Percentiles rank a stretch among this genome's conserved stretches.
Evolutionary conservation across 805 yeast genomes (phyloP).

Genomic region (Dipodascus geniculatus): DNA sequence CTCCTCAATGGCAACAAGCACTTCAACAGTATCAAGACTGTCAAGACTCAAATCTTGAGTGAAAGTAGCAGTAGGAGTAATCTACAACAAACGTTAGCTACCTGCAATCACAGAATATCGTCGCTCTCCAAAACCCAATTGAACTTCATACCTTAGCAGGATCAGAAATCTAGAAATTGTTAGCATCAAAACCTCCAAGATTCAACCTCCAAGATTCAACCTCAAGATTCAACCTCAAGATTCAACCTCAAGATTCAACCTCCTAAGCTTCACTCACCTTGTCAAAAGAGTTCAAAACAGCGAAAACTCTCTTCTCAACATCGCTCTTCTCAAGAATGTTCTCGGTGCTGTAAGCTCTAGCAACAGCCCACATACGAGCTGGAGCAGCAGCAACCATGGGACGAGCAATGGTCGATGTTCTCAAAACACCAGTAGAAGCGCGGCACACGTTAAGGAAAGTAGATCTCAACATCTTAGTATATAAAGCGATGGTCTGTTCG

Average conservation of each 20-base stretch:
- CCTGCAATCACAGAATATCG: too few species aligned
- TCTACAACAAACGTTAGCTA: constrained; percentile 8
- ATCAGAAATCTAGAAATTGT: constrained; percentile 8
- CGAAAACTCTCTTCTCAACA: constrained; percentile 69
- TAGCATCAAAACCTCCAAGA: constrained; percentile 7
- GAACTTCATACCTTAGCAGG: constrained; percentile 7
- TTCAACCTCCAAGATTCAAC: background rate
- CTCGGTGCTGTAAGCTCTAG: constrained; percentile 40
- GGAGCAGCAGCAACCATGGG: constrained; percentile 13
- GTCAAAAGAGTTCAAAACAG: constrained; percentile 56
- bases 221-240: too few species aligned
- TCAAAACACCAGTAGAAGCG: constrained; percentile 23
- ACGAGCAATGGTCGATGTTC: constrained; percentile 18
- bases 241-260: too few species aligned
- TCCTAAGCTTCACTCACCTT: constrained; percentile 45
- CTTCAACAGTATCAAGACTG: constrained; percentile 87
- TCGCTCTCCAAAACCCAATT: background rate
- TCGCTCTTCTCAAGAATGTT: constrained; percentile 61
- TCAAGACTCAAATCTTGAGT: constrained; percentile 62
- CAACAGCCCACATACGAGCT: constrained; percentile 9
- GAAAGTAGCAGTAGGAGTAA: constrained; percentile 29
- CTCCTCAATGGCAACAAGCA: constrained; percentile 88
- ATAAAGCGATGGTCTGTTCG: too few species aligned
- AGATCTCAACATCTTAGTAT: constrained; percentile 8
- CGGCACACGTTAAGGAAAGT: constrained; percentile 10